Evolutionary conservation across 2,329 filamentous ascomycete species (phyloP).

Genomic region (Clonostachys sp.): DNA sequence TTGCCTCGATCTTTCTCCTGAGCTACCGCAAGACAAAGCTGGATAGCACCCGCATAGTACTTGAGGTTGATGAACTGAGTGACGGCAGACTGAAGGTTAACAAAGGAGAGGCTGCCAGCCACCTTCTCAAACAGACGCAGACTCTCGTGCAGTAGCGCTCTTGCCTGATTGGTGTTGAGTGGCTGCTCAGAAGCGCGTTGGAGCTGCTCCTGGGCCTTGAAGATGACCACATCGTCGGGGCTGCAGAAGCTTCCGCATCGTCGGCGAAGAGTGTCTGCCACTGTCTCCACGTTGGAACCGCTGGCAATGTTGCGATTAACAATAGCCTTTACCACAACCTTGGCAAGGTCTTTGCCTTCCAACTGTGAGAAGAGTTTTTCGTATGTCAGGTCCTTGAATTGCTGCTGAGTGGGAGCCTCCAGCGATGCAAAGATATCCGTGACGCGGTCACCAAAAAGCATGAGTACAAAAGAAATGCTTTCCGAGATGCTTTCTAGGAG

Average conservation of each 20-base stretch:
- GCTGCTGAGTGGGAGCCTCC: constrained; percentile 63
- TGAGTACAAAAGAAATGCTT: constrained; percentile 91
- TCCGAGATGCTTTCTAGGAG: constrained; percentile 90
- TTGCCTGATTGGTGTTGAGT: constrained; percentile 68
- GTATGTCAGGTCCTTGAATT: constrained; percentile 75
- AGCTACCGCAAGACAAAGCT: constrained; percentile 79
- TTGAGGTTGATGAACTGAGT: constrained; percentile 74
- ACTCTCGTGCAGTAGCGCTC: constrained; percentile 83
- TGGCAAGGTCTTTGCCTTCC: constrained; percentile 82
- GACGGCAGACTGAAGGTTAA: constrained; percentile 75
- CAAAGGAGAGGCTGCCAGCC: constrained; percentile 72
- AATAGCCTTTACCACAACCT: constrained; percentile 93
- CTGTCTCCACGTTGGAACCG: constrained; percentile 94
- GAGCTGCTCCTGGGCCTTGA: constrained; percentile 94
- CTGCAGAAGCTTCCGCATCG: constrained; percentile 97
- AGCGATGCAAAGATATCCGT: constrained; percentile 80
- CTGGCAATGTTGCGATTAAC: constrained; percentile 97
- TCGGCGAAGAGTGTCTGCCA: constrained; percentile 87
- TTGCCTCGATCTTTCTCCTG: constrained; percentile 84
- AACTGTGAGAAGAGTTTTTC: constrained; percentile 79
- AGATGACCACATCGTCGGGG: constrained; percentile 93
- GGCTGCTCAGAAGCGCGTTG: constrained; percentile 82
- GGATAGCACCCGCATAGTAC: constrained; percentile 92
- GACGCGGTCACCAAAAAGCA: constrained; percentile 90
- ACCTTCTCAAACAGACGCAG: constrained; percentile 85